Evolutionary conservation across 352 stramenopile genomes (phyloP).

Genomic region (Blastocystis sp.): DNA sequence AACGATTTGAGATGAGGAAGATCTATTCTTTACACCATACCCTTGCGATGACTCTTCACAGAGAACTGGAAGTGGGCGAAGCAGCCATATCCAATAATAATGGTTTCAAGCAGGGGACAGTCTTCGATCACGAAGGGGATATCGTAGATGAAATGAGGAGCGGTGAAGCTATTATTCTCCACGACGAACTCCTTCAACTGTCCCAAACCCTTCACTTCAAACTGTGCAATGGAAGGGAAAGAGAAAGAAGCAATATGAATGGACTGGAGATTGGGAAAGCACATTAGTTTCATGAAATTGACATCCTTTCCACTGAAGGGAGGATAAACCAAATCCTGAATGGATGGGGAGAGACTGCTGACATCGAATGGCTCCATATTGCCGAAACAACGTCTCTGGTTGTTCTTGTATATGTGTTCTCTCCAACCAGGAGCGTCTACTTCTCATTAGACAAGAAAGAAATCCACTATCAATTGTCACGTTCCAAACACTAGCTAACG

Average conservation of each 20-base stretch:
- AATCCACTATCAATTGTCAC: not conserved
- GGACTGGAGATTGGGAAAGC: not conserved
- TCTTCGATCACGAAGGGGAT: not conserved
- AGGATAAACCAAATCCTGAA: not conserved
- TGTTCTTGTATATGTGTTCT: not conserved
- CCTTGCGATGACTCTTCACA: too few species aligned
- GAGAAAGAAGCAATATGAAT: not conserved
- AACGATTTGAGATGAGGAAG: not conserved
- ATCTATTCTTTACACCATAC: not conserved
- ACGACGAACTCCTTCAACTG: not conserved
- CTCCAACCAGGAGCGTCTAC: not conserved
- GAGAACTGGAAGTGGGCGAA: too few species aligned
- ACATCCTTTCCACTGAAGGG: not conserved
- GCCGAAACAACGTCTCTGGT: not conserved
- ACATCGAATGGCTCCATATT: not conserved
- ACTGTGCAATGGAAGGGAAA: not conserved
- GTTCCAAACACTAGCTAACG: not conserved
- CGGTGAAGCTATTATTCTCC: not conserved
- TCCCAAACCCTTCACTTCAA: not conserved
- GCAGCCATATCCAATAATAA: not conserved
- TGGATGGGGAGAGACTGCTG: not conserved
- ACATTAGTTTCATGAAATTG: not conserved
- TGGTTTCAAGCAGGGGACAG: not conserved
- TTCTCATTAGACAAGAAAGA: not conserved
- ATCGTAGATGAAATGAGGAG: too few species aligned